Percentiles rank a stretch among this genome's conserved stretches.
phyloP scores from a whole-genome alignment of 176 grass and related monocot species.

The Rhynchospora tenuis region DNA sequence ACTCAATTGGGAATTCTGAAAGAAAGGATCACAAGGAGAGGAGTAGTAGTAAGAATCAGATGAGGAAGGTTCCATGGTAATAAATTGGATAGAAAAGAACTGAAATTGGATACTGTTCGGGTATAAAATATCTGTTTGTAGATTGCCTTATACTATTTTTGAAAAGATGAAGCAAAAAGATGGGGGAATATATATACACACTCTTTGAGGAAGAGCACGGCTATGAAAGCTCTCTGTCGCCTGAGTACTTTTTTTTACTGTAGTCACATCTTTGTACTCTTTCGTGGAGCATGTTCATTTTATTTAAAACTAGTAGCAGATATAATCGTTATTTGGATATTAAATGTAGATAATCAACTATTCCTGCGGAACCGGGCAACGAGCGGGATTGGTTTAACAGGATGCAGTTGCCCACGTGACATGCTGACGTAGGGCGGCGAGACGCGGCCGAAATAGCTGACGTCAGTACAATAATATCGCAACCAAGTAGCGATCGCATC shows the following conservation, averaged over 20 bases:
- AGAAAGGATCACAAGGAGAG: slow-evolving; percentile 7
- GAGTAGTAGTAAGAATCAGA: slow-evolving; percentile 13
- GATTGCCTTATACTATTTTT: neutral
- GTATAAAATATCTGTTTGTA: neutral
- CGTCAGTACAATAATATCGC: slow-evolving; percentile 10
- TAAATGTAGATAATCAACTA: neutral
- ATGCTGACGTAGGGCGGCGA: slow-evolving; percentile 51
- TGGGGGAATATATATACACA: slow-evolving; percentile 5
- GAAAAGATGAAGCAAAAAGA: neutral
- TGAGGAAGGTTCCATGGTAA: neutral
- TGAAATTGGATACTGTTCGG: neutral
- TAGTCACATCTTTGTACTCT: neutral
- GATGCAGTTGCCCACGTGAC: neutral
- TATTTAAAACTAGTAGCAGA: neutral
- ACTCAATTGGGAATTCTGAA: neutral
- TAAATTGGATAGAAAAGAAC: neutral
- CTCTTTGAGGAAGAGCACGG: neutral
- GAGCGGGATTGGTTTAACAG: slow-evolving; percentile 4
- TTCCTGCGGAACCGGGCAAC: neutral
- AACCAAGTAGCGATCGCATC: neutral
- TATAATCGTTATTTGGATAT: neutral
- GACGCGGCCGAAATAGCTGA: neutral
- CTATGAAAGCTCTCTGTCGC: neutral
- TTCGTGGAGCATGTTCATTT: neutral
- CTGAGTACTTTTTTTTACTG: neutral